Conservation (phyloP, 2,329 filamentous ascomycete genomes). For the Xylariales sp. region DNA sequence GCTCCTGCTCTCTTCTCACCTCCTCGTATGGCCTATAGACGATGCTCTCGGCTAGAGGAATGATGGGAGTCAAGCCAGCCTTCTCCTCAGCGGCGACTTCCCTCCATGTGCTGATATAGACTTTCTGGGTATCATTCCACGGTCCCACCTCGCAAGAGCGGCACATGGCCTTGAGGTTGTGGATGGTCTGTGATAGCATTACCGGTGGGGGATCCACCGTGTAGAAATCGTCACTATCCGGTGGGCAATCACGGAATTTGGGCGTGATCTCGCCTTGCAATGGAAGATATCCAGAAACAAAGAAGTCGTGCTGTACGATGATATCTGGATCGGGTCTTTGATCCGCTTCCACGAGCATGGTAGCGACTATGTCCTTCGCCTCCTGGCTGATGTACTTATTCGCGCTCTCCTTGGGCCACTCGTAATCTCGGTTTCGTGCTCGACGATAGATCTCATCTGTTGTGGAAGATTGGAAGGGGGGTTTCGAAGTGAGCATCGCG, state of each 20-base stretch:
- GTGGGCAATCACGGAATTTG: conserved; percentile 52
- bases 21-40: conserved; percentile 63
- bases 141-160: conserved; percentile 55
- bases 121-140: conserved; percentile 40
- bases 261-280: conserved; percentile 52
- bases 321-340: conserved; percentile 69
- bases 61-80: conserved; percentile 57
- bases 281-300: conserved; percentile 72
- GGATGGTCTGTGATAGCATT: conserved; percentile 41
- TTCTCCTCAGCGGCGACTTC: conserved; percentile 67
- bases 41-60: conserved; percentile 56
- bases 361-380: conserved; percentile 72
- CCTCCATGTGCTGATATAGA: conserved; percentile 56
- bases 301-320: conserved; percentile 77
- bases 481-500: conserved; percentile 93
- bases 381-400: conserved; percentile 69
- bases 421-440: conserved; percentile 68
- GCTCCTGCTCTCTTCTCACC: conserved; percentile 49
- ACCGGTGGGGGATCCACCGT: conserved; percentile 39
- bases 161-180: conserved; percentile 54
- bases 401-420: conserved; percentile 68
- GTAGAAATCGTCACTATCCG: conserved; percentile 56
- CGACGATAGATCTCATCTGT: conserved; percentile 80
- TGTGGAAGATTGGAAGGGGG: conserved; percentile 89
- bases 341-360: conserved; percentile 71